Evolutionary conservation across 148 eudicot species (phyloP), one percentile per base, ranked within the genome.

Genomic region (Euryodendron excelsum): DNA sequence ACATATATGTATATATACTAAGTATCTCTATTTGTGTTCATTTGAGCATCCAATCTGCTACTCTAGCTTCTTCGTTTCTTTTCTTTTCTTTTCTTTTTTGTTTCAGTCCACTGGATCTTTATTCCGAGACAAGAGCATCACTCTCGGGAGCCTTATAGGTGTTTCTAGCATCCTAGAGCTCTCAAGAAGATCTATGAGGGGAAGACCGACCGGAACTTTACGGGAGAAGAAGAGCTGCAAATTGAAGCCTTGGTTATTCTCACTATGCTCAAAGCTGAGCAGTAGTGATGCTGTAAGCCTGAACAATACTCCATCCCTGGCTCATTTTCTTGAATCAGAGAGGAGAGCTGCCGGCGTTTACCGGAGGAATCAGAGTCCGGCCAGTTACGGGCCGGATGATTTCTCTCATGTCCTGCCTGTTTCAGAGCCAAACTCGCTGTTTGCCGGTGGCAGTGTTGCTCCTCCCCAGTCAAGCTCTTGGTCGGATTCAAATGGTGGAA

Each of bases 141-240:
- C 89, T 59, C 89, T 90, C 1, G 93, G 93, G 64, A 86, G 87
- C 85, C 89, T 90, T 21, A 81, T 90, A 3, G 87, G 93, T 23
- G 79, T 85, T 50, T 84, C 93, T 3, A 88, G 76, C 80, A 75
- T 85, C 53, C 65, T 90, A 20, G 85, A 85, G 45, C 87, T 88
- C 61, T 88, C 91, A 4, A 65, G 86, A 66, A 84, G 86, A 84
- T 87, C 89, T 6, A 78, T 69, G 25, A 60, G 88, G 27, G 79
- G 84, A 61, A 75, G 88, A 76, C 72, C 78, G 33, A 4, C 78
- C 8, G 84, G 78, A 41, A 53, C 83, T 13, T 36, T n/a, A 30
- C 81, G 77, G 72, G 79, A 55, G 75, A 82, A 83, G 69, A 86
- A 77, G 80, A 80, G 60, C 27, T 78, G 52, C 79, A 86, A 81